Conservation (phyloP, 495 filamentous ascomycete genomes). For the Halenospora varia region DNA sequence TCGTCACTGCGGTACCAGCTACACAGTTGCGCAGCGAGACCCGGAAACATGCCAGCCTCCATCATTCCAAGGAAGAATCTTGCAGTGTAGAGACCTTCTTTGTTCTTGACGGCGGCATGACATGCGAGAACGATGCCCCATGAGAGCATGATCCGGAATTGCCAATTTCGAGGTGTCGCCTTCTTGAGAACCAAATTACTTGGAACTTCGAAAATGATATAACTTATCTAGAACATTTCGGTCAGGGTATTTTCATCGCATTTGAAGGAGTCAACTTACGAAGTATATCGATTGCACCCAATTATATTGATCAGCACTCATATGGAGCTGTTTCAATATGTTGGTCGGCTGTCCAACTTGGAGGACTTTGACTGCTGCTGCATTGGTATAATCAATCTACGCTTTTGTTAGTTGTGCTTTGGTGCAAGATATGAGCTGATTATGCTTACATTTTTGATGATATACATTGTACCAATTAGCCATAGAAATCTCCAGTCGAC, state of each 20-base stretch:
- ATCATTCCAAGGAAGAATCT: conserved; percentile 64
- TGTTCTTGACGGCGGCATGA: conserved; percentile 66
- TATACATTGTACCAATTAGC: conserved; percentile 31
- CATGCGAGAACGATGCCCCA: conserved; percentile 49
- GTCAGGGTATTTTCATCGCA: conserved; percentile 15
- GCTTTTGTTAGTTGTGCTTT: background rate
- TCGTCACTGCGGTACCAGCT: conserved; percentile 60
- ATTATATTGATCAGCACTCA: conserved; percentile 34
- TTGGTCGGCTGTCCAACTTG: conserved; percentile 31
- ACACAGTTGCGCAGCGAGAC: conserved; percentile 65
- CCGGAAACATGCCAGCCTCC: conserved; percentile 68
- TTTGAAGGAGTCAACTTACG: conserved; percentile 8
- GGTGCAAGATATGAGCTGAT: background rate
- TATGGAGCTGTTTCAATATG: conserved; percentile 28
- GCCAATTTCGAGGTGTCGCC: background rate
- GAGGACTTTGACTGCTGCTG: conserved; percentile 32
- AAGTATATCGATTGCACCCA: conserved; percentile 33
- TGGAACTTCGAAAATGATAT: conserved; percentile 52
- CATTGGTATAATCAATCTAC: conserved; percentile 34
- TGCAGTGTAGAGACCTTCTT: conserved; percentile 52
- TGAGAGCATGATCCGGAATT: conserved; percentile 16
- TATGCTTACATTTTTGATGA: conserved; percentile 29
- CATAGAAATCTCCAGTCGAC: conserved; percentile 29
- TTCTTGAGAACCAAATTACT: conserved; percentile 42
- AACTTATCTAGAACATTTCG: conserved; percentile 11